Evolutionary conservation across 2,329 filamentous ascomycete genomes (phyloP).

Genomic region (Cercospora zeae-maydis): DNA sequence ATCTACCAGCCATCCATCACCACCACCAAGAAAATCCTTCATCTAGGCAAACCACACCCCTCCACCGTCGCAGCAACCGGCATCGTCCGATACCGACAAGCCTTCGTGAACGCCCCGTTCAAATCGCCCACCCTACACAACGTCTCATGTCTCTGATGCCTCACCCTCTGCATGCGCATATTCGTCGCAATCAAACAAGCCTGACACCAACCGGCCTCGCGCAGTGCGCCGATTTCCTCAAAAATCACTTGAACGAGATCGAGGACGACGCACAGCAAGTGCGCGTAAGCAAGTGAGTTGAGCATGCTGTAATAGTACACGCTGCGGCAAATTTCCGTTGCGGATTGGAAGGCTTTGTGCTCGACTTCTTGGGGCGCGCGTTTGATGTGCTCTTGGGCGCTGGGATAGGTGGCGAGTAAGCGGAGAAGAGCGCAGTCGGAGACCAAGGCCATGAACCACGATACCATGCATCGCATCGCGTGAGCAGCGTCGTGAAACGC

Average conservation of each 20-base stretch:
- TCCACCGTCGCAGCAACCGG: constrained; percentile 2
- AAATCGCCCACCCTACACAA: constrained; percentile 16
- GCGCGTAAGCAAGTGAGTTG: constrained; percentile 12
- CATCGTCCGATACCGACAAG: constrained; percentile 13
- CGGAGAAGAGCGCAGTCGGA: constrained; percentile 15
- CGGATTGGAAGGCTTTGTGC: constrained; percentile 30
- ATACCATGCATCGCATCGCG: constrained; percentile 9
- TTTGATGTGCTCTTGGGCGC: background rate
- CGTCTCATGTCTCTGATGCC: background rate
- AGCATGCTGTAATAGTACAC: constrained; percentile 17
- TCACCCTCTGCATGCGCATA: constrained; percentile 8
- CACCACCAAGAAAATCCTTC: background rate
- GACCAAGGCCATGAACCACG: constrained; percentile 13
- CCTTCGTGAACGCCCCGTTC: constrained; percentile 8
- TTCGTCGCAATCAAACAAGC: constrained; percentile 14
- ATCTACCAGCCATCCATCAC: background rate
- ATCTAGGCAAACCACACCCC: background rate
- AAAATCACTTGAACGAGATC: constrained; percentile 13
- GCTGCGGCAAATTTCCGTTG: constrained; percentile 13
- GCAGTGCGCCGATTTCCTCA: constrained; percentile 9
- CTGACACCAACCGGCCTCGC: constrained; percentile 17
- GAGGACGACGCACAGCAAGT: constrained; percentile 14
- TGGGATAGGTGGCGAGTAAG: constrained; percentile 8
- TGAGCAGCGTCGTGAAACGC: constrained; percentile 11
- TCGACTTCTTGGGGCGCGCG: constrained; percentile 25